Base-by-base conservation (phyloP, 768 basidiomycete genomes). In the Tricholoma saponaceum region DNA sequence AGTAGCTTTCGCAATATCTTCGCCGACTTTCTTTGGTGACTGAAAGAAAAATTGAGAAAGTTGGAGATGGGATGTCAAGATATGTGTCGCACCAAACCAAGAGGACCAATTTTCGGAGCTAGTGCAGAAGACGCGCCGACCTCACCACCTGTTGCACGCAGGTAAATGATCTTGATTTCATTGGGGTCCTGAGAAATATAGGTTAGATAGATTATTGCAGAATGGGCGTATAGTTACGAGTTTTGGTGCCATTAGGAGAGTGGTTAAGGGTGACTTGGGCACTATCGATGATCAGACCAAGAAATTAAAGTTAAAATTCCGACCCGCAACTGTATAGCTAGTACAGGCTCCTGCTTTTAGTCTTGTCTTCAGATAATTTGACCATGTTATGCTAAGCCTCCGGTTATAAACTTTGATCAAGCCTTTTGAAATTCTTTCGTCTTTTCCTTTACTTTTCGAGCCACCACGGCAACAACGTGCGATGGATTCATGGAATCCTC, bases 1-100 rank as follows among this genome's bases (percentile, higher is more conserved):
- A 59, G 97, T 99, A 58, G 96, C 96, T 76, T 99, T 99, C 67
- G 97, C 97, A 72, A 99, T 99, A 79, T 99, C 97, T 92, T 99
- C 97, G 78, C 97, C 97, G 77, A 99, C 97, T 82, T 98, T 98
- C 83, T 99, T 99, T 67, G 97, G 97, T 58, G 97, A 98, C 97
- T 98, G 66, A 51, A 57, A 22, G 1, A 37, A 26, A 54, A 52
- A 33, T 32, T 70, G 57, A 70, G 63, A 10, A 37, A 53, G 33
- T 53, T 23, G 22, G 25, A 33, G 51, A 43, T 32, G 52, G 47
- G 51, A 52, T 46, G 39, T 30, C 10, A 28, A 26, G 7, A 23
- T 5, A 30, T 35, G 47, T 30, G 3, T 77, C 95, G 69, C 72
- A 98, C 96, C 73, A 99, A 81, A 90, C 96, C 96, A 64, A 99